Conservation (phyloP, 176 grass and related monocot species). For the Oryza brachyantha region DNA sequence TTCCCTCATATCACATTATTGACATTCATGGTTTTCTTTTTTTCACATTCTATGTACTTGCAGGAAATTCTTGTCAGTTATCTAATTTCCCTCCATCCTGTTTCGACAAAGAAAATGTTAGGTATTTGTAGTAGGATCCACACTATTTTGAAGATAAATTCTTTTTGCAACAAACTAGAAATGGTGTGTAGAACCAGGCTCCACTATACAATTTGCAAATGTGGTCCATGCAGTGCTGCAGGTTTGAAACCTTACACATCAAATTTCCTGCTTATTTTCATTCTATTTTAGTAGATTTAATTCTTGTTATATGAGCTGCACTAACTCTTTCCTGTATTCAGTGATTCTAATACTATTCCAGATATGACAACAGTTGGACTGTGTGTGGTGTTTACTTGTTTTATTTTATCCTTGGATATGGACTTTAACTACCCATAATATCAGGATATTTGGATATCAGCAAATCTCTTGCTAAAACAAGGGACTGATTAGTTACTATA, state of each 20-base stretch:
- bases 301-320: neutral
- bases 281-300: neutral
- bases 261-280: neutral
- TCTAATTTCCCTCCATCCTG: neutral
- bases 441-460: conserved; percentile 11
- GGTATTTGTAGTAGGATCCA: neutral
- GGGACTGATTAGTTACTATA: neutral
- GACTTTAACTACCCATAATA: neutral
- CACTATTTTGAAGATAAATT: neutral
- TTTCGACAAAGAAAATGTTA: neutral
- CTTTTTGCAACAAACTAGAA: neutral
- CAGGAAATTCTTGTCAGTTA: neutral
- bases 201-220: neutral
- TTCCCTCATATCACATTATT: neutral
- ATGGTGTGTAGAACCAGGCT: neutral
- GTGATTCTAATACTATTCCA: neutral
- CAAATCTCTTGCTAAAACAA: neutral
- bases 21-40: neutral
- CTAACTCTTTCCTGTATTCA: neutral
- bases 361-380: neutral
- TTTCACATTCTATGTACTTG: neutral
- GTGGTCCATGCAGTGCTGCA: neutral
- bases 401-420: neutral
- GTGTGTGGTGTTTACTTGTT: neutral
- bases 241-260: neutral